Evolutionary conservation across 208 protist genomes (phyloP).

Genomic region (Trypanosomatidae sp.): DNA sequence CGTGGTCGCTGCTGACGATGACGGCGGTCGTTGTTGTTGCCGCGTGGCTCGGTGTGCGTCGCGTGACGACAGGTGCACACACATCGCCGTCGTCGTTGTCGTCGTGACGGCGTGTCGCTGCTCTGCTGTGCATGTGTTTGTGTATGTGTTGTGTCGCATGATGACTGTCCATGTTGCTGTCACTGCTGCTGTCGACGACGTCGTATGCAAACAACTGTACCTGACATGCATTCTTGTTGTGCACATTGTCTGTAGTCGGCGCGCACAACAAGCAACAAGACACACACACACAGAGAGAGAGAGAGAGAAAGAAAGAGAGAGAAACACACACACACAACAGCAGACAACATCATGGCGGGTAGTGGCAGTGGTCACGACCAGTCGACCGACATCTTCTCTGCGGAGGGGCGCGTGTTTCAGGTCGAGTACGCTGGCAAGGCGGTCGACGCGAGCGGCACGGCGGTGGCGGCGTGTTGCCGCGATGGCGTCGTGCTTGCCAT

Average conservation of each 20-base stretch:
- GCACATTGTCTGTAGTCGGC: not conserved
- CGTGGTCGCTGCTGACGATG: too few species aligned
- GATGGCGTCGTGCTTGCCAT: conserved; percentile 98
- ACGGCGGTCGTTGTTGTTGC: too few species aligned
- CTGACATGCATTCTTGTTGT: not conserved
- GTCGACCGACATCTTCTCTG: conserved; percentile 96
- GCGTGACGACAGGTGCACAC: too few species aligned
- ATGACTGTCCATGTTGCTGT: too few species aligned
- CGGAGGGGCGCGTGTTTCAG: conserved; percentile 99
- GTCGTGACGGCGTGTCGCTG: too few species aligned
- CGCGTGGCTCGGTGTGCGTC: too few species aligned
- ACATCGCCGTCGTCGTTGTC: too few species aligned
- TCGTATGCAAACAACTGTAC: too few species aligned
- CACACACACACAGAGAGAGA: not conserved
- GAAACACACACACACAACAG: not conserved
- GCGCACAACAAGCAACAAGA: not conserved
- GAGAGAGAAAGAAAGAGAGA: not conserved
- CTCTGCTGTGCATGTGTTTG: too few species aligned
- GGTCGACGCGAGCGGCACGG: conserved; percentile 98
- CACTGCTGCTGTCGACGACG: too few species aligned
- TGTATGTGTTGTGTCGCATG: too few species aligned
- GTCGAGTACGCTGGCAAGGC: conserved; percentile 99
- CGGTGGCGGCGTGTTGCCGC: conserved; percentile 91
- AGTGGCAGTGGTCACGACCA: conserved; percentile 93
- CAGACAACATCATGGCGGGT: conserved; percentile 31